Conservation (phyloP, 768 basidiomycete species). For the Leccinum subgranulosum region DNA sequence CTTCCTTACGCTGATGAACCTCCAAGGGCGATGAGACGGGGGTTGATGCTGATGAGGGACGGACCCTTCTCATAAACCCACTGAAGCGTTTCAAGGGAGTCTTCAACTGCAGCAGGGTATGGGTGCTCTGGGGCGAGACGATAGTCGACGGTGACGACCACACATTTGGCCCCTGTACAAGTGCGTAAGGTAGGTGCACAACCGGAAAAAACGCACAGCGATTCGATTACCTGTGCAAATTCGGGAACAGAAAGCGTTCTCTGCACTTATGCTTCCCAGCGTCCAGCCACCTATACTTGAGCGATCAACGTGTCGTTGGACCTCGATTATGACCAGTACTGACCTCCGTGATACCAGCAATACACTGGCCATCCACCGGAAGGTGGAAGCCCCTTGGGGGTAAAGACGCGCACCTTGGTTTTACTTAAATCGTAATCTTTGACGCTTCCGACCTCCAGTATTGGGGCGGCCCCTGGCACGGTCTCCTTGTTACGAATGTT, state of each 20-base stretch:
- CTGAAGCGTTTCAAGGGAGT: conserved; percentile 35
- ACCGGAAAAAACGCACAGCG: neutral
- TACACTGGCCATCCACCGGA: conserved; percentile 66
- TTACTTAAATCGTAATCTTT: conserved; percentile 52
- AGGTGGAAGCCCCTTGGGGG: conserved; percentile 49
- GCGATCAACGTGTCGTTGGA: neutral
- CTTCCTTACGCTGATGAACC: conserved; percentile 62
- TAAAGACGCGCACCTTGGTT: conserved; percentile 60
- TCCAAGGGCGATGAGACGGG: conserved; percentile 57
- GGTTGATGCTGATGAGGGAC: conserved; percentile 46
- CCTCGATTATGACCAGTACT: conserved; percentile 6
- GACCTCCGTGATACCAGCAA: conserved; percentile 74
- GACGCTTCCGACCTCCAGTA: conserved; percentile 53
- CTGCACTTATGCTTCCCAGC: conserved; percentile 59
- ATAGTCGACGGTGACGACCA: conserved; percentile 33
- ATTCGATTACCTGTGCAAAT: conserved; percentile 24
- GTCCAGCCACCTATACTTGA: conserved; percentile 66
- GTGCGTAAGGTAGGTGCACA: neutral
- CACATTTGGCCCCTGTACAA: conserved; percentile 30
- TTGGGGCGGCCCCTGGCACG: conserved; percentile 55
- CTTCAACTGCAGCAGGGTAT: conserved; percentile 34
- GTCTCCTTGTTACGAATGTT: conserved; percentile 48
- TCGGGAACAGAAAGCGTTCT: conserved; percentile 51
- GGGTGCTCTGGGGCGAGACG: conserved; percentile 34
- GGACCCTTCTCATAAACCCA: conserved; percentile 41